These are phyloP conservation scores for Aspergillus neotritici DNA, from an alignment of 2,329 filamentous ascomycete genomes.

Conservation along the genomic window DNA sequence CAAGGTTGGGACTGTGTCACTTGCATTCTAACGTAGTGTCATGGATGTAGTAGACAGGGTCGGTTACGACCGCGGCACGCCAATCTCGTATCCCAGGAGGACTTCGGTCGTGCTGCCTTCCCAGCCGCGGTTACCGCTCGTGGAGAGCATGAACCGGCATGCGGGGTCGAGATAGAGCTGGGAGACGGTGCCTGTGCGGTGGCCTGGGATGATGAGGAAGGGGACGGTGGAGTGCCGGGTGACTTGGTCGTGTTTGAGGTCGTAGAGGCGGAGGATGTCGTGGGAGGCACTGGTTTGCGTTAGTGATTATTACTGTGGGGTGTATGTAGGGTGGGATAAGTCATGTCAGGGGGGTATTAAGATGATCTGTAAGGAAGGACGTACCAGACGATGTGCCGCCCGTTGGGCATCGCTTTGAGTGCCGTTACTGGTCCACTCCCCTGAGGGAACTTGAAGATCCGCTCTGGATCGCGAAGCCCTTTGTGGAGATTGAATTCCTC, in stretches of 20 bases:
- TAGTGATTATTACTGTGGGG: conserved; percentile 1
- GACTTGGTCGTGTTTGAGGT: conserved; percentile 62
- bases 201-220: conserved; percentile 93
- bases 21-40: neutral
- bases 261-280: conserved; percentile 89
- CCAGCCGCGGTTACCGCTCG: conserved; percentile 90
- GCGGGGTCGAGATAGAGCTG: conserved; percentile 82
- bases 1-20: no score
- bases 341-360: no score
- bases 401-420: conserved; percentile 85
- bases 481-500: conserved; percentile 91
- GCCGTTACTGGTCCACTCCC: conserved; percentile 88
- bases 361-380: conserved; percentile 15
- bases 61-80: conserved; percentile 32
- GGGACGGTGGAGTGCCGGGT: conserved; percentile 75
- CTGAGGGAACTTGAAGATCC: conserved; percentile 78
- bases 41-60: neutral
- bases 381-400: conserved; percentile 81
- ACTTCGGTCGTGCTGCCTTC: conserved; percentile 87
- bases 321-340: no score
- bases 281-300: conserved; percentile 65
- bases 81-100: conserved; percentile 89
- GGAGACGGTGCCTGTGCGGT: conserved; percentile 79
- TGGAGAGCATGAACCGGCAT: conserved; percentile 84
- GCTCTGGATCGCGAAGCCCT: conserved; percentile 65